These are phyloP conservation scores for Narthecium ossifragum DNA, from an alignment of 106 monocot genomes.

Conservation along the genomic window DNA sequence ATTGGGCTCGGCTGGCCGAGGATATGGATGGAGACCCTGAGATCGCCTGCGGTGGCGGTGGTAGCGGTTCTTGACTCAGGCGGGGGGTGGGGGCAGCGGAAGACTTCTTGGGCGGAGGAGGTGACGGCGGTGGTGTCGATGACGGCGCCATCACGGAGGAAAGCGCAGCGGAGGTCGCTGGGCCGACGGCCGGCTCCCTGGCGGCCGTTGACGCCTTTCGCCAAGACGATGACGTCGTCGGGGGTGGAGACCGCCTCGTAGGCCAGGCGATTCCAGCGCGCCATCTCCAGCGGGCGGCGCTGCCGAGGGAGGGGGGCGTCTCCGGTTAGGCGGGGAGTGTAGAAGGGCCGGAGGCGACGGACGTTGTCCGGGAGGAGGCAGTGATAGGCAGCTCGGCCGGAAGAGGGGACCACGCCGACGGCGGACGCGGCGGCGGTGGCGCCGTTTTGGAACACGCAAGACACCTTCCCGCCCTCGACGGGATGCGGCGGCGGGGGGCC, in stretches of 20 bases:
- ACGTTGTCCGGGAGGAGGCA: constrained; percentile 31
- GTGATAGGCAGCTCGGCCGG: constrained; percentile 18
- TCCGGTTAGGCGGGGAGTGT: constrained; percentile 31
- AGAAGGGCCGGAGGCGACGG: constrained; percentile 27
- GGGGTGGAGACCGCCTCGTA: constrained; percentile 55
- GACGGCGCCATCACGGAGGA: constrained; percentile 6
- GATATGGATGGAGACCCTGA: constrained; percentile 25
- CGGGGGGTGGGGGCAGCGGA: constrained; percentile 57
- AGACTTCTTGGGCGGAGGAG: constrained; percentile 66
- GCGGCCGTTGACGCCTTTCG: constrained; percentile 65
- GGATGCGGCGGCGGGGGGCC: neutral
- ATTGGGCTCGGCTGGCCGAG: constrained; percentile 6
- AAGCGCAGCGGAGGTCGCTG: constrained; percentile 41
- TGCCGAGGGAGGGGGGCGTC: neutral
- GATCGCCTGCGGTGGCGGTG: neutral
- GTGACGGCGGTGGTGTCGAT: constrained; percentile 27
- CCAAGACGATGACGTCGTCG: constrained; percentile 69
- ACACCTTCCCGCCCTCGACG: too few species aligned
- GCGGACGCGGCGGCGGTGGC: constrained; percentile 29
- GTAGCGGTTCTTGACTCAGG: neutral
- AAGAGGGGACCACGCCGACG: constrained; percentile 20
- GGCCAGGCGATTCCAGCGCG: constrained; percentile 41
- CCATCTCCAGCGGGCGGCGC: constrained; percentile 13
- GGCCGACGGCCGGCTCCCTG: constrained; percentile 19
- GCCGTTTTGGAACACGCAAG: constrained; percentile 49